phyloP scores from a whole-genome alignment of 164 flowering plant species.

The Annona cherimola region DNA sequence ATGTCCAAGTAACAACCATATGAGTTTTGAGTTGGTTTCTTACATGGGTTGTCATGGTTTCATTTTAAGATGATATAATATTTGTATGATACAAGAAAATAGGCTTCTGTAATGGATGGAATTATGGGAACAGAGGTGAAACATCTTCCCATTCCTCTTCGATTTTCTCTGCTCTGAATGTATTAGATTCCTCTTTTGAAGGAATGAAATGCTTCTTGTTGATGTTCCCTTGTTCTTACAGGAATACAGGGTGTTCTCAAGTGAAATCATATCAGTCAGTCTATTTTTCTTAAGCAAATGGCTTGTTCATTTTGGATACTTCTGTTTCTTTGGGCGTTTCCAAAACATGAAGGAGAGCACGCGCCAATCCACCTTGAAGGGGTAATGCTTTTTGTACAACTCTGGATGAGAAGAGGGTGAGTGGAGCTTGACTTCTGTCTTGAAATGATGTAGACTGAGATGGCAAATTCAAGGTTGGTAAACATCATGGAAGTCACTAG shows the following conservation, averaged over 20 bases:
- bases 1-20: neutral
- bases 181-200: neutral
- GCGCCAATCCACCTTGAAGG: too few relatives aligned
- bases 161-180: neutral
- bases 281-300: too few relatives aligned
- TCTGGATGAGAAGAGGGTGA: too few relatives aligned
- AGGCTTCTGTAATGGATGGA: neutral
- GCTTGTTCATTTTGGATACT: too few relatives aligned
- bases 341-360: too few relatives aligned
- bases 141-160: neutral
- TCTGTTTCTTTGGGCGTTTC: too few relatives aligned
- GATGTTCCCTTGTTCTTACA: neutral
- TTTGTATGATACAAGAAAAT: neutral
- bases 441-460: too few relatives aligned
- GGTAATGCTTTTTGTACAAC: too few relatives aligned
- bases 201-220: neutral
- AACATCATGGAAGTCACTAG: too few relatives aligned
- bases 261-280: too few relatives aligned
- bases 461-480: too few relatives aligned
- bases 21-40: neutral
- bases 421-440: too few relatives aligned
- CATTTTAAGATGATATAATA: neutral
- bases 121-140: constrained; percentile 2
- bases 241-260: neutral
- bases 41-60: neutral